Conservation (phyloP, 2,329 filamentous ascomycete species). For the Aspergillus felis region DNA sequence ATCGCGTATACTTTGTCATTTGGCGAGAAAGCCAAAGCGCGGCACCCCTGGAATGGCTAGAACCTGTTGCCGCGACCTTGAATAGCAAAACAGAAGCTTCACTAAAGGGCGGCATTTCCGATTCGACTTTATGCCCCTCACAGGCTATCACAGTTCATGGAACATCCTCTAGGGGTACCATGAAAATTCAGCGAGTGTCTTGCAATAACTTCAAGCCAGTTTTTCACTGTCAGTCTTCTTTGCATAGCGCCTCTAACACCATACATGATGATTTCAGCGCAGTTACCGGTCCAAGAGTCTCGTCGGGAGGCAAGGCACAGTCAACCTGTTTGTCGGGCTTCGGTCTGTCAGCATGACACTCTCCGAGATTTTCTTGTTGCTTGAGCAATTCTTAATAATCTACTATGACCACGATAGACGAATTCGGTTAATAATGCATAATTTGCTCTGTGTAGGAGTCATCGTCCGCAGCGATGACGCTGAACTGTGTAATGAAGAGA, state of each 20-base stretch:
- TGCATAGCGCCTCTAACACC: neutral
- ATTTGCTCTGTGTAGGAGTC: neutral
- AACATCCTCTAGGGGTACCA: constrained; percentile 1
- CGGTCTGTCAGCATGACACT: too few relatives aligned
- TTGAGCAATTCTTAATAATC: neutral
- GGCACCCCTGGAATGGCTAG: too few relatives aligned
- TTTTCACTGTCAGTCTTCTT: neutral
- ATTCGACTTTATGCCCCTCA: neutral
- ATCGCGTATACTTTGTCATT: neutral
- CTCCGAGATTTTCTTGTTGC: neutral
- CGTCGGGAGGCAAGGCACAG: neutral
- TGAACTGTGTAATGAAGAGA: neutral
- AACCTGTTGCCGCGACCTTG: too few relatives aligned
- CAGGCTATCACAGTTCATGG: constrained; percentile 22
- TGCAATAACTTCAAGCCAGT: neutral
- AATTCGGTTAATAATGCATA: neutral
- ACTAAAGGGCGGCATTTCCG: neutral
- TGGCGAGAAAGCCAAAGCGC: neutral
- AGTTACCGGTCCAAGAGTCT: too few relatives aligned
- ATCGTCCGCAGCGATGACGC: neutral
- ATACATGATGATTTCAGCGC: neutral
- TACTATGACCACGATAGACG: neutral
- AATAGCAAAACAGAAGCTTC: too few relatives aligned
- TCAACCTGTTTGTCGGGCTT: neutral
- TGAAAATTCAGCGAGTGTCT: neutral